phyloP scores from a whole-genome alignment of 768 basidiomycete genomes.

The Mycena metata region DNA sequence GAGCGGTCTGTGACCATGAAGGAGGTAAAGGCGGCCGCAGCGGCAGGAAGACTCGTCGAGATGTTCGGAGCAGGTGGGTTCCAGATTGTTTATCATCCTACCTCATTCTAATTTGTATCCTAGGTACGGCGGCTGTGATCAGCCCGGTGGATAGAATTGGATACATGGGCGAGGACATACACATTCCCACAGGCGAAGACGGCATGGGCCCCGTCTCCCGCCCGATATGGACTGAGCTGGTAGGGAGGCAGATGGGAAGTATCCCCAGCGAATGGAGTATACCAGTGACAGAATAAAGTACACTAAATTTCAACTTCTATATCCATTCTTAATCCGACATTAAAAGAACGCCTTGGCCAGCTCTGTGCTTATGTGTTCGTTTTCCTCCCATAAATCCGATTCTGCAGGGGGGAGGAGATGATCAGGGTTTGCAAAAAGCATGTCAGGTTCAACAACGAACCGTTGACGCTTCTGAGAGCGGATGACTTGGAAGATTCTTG shows the following conservation, averaged over 20 bases:
- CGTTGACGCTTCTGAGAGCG: conserved; percentile 53
- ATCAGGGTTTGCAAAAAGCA: conserved; percentile 9
- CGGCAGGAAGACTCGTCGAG: conserved; percentile 80
- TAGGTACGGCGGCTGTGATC: conserved; percentile 84
- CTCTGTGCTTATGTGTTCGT: conserved; percentile 39
- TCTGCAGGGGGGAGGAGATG: conserved; percentile 9
- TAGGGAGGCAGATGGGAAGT: conserved; percentile 83
- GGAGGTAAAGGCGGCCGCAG: conserved; percentile 72
- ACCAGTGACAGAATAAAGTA: conserved; percentile 47
- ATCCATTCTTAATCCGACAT: not conserved
- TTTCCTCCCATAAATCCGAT: conserved; percentile 38
- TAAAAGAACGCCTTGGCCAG: conserved; percentile 37
- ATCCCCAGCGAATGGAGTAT: conserved; percentile 88
- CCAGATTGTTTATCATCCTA: not conserved
- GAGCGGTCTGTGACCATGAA: conserved; percentile 84
- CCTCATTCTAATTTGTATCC: conserved; percentile 39
- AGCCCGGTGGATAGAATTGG: conserved; percentile 81
- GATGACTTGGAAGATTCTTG: conserved; percentile 90
- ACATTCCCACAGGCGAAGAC: conserved; percentile 73
- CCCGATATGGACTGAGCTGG: conserved; percentile 78
- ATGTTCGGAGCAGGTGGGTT: conserved; percentile 83
- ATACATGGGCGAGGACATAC: conserved; percentile 73
- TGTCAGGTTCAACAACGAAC: not conserved
- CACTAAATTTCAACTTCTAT: not conserved
- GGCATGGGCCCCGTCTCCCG: conserved; percentile 88